Evolutionary conservation across 1,284 basidiomycete species (phyloP).

Genomic region (Exobasidium rhododendri): DNA sequence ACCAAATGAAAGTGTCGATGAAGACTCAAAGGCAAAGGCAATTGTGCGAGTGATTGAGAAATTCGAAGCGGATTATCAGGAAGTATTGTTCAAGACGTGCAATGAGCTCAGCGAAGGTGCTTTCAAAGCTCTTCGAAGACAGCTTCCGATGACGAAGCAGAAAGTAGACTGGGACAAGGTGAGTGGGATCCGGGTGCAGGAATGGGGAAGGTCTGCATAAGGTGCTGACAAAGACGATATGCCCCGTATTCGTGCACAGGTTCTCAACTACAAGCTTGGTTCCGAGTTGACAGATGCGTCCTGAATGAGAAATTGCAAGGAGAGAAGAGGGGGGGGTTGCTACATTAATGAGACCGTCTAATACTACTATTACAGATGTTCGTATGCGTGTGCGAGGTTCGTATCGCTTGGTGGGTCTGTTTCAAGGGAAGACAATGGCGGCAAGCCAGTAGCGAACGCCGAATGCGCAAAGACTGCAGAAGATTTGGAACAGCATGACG

Average conservation of each 20-base stretch:
- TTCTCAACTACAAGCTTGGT: conserved; percentile 37
- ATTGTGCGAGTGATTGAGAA: conserved; percentile 29
- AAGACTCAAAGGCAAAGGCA: conserved; percentile 17
- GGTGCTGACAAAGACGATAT: background rate
- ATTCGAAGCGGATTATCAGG: conserved; percentile 46
- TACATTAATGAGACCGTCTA: background rate
- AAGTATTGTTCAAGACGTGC: conserved; percentile 25
- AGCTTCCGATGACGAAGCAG: conserved; percentile 49
- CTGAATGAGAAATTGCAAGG: background rate
- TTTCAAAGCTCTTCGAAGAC: conserved; percentile 46
- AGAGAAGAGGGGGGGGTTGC: too few species aligned
- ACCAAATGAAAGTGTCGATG: background rate
- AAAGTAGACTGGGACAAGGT: conserved; percentile 55
- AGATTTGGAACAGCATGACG: conserved; percentile 39
- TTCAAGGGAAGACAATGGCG: conserved; percentile 36
- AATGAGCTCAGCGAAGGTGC: conserved; percentile 41
- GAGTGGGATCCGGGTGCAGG: too few species aligned
- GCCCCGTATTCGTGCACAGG: conserved; percentile 8
- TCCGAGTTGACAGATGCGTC: conserved; percentile 28
- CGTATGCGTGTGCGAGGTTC: too few species aligned
- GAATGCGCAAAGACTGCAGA: conserved; percentile 41
- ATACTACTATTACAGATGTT: conserved; percentile 2
- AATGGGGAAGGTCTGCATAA: too few species aligned
- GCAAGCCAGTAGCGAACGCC: conserved; percentile 48
- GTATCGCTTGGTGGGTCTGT: background rate